Evolutionary conservation across 2,329 filamentous ascomycete species (phyloP), one percentile per base, ranked within the genome.

Genomic region (Ramularia collo-cygni): DNA sequence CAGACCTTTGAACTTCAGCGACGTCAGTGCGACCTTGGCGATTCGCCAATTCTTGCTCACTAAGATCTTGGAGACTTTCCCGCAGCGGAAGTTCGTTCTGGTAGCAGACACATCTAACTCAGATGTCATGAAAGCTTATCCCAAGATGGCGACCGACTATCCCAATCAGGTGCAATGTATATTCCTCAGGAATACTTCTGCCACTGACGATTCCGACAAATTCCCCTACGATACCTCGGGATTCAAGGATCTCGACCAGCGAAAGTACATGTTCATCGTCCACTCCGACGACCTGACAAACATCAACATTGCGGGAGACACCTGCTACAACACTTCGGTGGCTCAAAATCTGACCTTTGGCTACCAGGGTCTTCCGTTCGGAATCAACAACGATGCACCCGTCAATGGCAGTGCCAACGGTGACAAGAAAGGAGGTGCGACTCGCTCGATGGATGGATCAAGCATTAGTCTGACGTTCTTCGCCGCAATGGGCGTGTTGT

Each of bases 191-290:
- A 89, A 89, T 62, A 85, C 82, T 0, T 77, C 73, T 7, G 71
- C 79, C 0, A 88, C 84, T 0, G 84, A 89, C 50, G 49, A 61
- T 0, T 70, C 68, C 1, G 77, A 85, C 59, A 71, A 73, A 46
- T 86, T 88, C 61, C 83, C 85, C 0, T 89, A 89, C 61, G 74
- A 88, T 53, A 89, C 84, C 0, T 69, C 68, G 15, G 80, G 79
- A 0, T 89, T 89, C 65, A 67, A 84, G 63, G 73, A 67, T 2
- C 57, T 89, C 30, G 74, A 81, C 36, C 75, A 81, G 58, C 69
- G 69, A 21, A 74, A 68, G 48, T 89, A 86, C 65, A 88, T 89
- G 83, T 89, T 90, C 65, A 89, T 90, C 69, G 66, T 72, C 12
- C 72, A 81, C 13, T 74, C 83, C 0, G 78, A 87, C 58, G 84